Evolutionary conservation across 345 rosid species (phyloP).

Genomic region (Turritis glabra): DNA sequence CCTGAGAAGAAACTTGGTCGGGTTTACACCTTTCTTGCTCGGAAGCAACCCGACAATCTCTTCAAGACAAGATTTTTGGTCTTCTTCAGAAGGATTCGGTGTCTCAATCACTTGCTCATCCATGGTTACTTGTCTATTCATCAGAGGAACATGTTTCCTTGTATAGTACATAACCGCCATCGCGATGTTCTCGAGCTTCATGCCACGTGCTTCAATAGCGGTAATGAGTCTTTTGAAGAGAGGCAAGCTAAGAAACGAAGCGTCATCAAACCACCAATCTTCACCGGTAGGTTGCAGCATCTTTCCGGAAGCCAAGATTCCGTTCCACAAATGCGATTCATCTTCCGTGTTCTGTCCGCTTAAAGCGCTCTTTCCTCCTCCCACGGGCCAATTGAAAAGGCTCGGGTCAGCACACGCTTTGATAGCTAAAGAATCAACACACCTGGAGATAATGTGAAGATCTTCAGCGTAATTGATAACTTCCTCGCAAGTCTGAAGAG

Average conservation of each 20-base stretch:
- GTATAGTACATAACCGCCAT: conserved; percentile 61
- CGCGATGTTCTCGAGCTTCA: conserved; percentile 58
- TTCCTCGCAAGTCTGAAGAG: conserved; percentile 72
- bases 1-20: conserved; percentile 66
- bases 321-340: conserved; percentile 55
- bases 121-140: conserved; percentile 52
- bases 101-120: conserved; percentile 37
- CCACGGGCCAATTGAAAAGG: conserved; percentile 60
- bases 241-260: conserved; percentile 53
- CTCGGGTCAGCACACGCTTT: conserved; percentile 69
- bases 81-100: conserved; percentile 44
- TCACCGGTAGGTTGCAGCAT: conserved; percentile 51
- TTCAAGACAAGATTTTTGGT: conserved; percentile 58
- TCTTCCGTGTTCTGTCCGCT: conserved; percentile 36
- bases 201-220: conserved; percentile 50
- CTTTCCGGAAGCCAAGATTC: conserved; percentile 48
- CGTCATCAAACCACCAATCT: conserved; percentile 82
- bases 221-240: conserved; percentile 55
- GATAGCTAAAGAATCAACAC: conserved; percentile 65
- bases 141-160: conserved; percentile 55
- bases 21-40: conserved; percentile 53
- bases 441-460: conserved; percentile 68
- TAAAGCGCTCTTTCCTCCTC: conserved; percentile 27
- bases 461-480: conserved; percentile 63
- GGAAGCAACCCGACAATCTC: conserved; percentile 66